Base-by-base conservation (phyloP, 2,329 filamentous ascomycete genomes). In the Pseudogymnoascus destructans region DNA sequence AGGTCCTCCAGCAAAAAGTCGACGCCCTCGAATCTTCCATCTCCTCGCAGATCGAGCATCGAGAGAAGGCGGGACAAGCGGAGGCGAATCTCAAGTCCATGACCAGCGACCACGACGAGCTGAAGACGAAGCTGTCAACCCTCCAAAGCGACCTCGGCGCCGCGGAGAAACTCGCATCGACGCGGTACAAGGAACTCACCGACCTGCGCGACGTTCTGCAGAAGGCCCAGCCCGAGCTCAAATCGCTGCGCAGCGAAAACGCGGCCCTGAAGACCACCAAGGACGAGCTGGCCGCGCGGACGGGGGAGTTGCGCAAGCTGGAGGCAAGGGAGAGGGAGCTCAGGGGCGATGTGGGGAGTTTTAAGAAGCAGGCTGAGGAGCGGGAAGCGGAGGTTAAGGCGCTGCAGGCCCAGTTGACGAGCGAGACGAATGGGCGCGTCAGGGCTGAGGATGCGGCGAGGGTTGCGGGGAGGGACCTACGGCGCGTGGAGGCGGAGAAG, bases 151-250 rank as follows among this genome's bases (percentile, higher is more conserved):
- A 98, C 67, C 78, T 97, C 2, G 86, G 84, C 1, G 90, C 90
- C 1, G 86, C 91, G 0, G 85, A 96, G 69, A 84, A 95, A 70
- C 79, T 97, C 10, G 89, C 93, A 0, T 85, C 95, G 61, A 86
- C 81, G 13, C 80, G 93, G 27, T 97, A 90, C 75, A 95, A 90
- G 70, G 91, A 97, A 60, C 74, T 96, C 1, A 85, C 84, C 0
- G 87, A 95, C 25, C 74, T 95, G 49, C 80, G 85, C 17, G 87
- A 92, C 61, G 77, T 91, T 2, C 72, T 96, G 27, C 85, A 90
- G 63, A 95, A 93, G 69, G 80, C 87, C 0, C 91, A 96, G 67
- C 87, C 89, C 0, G 92, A 98, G 71, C 74, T 97, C 21, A 86
- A 85, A 69, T 84, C 75, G 46, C 76, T 97, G 17, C 82, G 89